A percentile compares a stretch with the other conserved stretches of the same genome.
These are phyloP conservation scores for Batkoa obscura DNA, from an alignment of 371 early-diverging fungal species.

Conservation along the genomic window DNA sequence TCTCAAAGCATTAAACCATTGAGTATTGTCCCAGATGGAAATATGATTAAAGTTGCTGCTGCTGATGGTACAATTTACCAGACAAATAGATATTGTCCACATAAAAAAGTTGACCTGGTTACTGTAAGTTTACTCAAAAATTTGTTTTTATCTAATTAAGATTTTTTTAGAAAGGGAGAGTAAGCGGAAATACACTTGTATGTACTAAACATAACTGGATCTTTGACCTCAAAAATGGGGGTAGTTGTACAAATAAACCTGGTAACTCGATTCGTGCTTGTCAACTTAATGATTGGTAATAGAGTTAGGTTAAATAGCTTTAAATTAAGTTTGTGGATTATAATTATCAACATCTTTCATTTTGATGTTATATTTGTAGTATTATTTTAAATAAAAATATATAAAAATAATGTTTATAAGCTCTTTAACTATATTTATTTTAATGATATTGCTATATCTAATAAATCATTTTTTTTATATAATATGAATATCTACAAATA, in stretches of 20 bases:
- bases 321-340: too few relatives aligned
- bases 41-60: conserved; percentile 29
- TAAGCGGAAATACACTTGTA: conserved; percentile 1
- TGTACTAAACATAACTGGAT: conserved; percentile 7
- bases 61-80: conserved; percentile 27
- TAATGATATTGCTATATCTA: too few relatives aligned
- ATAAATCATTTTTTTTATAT: too few relatives aligned
- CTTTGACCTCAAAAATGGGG: neutral
- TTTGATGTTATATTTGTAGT: too few relatives aligned
- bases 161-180: neutral
- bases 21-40: conserved; percentile 7
- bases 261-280: conserved; percentile 1
- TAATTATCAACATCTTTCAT: too few relatives aligned
- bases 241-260: neutral
- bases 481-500: too few relatives aligned
- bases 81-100: conserved; percentile 41
- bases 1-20: too few relatives aligned
- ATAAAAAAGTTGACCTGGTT: conserved; percentile 38
- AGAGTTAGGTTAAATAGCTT: too few relatives aligned
- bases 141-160: neutral
- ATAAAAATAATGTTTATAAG: too few relatives aligned
- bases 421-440: too few relatives aligned
- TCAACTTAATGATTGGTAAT: conserved; percentile 2
- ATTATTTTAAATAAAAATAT: too few relatives aligned
- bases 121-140: conserved; percentile 1